Evolutionary conservation across 1,139 yeast species (phyloP), one percentile per base, ranked within the genome.

Genomic region (Kodamaea suecica): DNA sequence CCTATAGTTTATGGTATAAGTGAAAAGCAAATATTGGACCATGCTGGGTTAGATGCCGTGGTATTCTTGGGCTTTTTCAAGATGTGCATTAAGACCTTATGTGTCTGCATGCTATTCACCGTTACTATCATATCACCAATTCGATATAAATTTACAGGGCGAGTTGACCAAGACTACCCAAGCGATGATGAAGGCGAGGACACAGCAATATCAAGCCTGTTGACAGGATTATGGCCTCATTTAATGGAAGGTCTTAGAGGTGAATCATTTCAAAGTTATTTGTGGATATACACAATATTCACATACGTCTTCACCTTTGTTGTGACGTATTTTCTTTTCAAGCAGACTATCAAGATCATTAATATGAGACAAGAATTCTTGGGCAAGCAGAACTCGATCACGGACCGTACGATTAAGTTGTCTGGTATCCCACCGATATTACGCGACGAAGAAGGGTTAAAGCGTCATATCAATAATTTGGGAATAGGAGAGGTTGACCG

Each of bases 11-110:
- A 76, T 54, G 60, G 59, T 12, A 78, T 88, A 12, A 70, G 73
- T 17, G 97, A 92, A 49, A 73, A 76, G 23, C 87, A 88, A 45
- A 77, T 92, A 2, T 66, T 92, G 36, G 90, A 86, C 42, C 83
- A 82, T 52, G 96, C 97, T 1, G 98, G 98, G 0, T 63, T 92
- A 29, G 98, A 92, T 61, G 97, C 97, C 0, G 88, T 76, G 59
- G 97, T 90, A 36, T 86, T 82, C 50, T 62, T 86, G 19, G 82
- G 84, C 11, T 86, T 86, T 57, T 87, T 86, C 68, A 75, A 78
- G 44, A 81, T 84, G 80, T 76, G 88, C 26, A 81, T 85, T 39
- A 75, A 75, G 50, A 70, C 81, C 24, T 62, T 86, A 19, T 57
- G 73, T 5, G 61, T 73, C 1, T 74, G 85, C 50, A 68, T 83